Evolutionary conservation across 371 early-diverging fungal genomes (phyloP).

Genomic region (Globomyces sp.): DNA sequence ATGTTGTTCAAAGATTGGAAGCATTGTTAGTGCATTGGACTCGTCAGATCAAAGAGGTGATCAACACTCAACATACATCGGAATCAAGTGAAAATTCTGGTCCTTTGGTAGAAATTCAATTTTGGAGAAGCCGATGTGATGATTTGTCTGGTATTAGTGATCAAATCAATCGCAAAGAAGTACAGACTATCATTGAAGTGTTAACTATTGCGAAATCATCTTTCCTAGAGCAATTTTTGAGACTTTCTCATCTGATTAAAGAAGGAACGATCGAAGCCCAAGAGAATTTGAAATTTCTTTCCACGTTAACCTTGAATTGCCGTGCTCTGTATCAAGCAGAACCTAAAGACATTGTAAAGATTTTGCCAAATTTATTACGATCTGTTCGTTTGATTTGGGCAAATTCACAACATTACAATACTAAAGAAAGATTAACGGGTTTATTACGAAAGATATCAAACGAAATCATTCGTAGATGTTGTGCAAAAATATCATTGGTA

Average conservation of each 20-base stretch:
- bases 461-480: slow-evolving; percentile 58
- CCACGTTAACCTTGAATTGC: slow-evolving; percentile 45
- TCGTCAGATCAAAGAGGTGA: slow-evolving; percentile 59
- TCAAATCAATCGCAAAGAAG: slow-evolving; percentile 52
- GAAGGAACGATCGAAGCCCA: slow-evolving; percentile 56
- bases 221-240: slow-evolving; percentile 54
- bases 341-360: slow-evolving; percentile 41
- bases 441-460: slow-evolving; percentile 55
- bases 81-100: slow-evolving; percentile 55
- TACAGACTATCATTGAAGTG: slow-evolving; percentile 42
- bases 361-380: slow-evolving; percentile 49
- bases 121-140: slow-evolving; percentile 56
- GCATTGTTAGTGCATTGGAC: slow-evolving; percentile 59
- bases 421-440: slow-evolving; percentile 53
- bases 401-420: slow-evolving; percentile 56
- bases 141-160: slow-evolving; percentile 55
- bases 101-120: slow-evolving; percentile 57
- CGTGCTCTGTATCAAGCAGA: slow-evolving; percentile 45
- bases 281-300: slow-evolving; percentile 56
- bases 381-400: slow-evolving; percentile 57
- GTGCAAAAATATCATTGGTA: slow-evolving; percentile 47
- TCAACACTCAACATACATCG: slow-evolving; percentile 53
- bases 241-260: slow-evolving; percentile 53
- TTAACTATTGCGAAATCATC: slow-evolving; percentile 52
- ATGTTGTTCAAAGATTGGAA: slow-evolving; percentile 54